Evolutionary conservation across 1,139 yeast genomes (phyloP).

Genomic region (Yamadazyma sp.): DNA sequence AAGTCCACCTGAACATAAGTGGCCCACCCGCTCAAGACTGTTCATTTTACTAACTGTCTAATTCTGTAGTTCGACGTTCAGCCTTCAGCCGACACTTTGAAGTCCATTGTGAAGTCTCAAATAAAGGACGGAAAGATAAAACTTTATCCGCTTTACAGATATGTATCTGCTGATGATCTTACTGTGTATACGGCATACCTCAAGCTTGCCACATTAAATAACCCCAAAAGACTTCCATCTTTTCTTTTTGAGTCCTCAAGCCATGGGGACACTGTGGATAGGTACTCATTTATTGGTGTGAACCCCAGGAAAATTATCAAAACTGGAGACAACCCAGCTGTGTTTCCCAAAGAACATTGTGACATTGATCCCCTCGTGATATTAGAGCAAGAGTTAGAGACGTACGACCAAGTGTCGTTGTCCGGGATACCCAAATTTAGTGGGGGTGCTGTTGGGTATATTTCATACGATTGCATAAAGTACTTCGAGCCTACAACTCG

Average conservation of each 20-base stretch:
- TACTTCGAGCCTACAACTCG: conserved; percentile 92
- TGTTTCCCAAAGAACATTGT: conserved; percentile 33
- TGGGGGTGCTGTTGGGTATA: conserved; percentile 96
- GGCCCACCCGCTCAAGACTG: too few relatives aligned
- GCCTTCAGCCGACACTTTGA: conserved; percentile 58
- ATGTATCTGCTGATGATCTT: conserved; percentile 71
- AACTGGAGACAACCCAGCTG: conserved; percentile 59
- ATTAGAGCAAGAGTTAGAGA: conserved; percentile 69
- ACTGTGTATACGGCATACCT: conserved; percentile 91
- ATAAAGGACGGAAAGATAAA: conserved; percentile 33
- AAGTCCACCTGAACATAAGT: too few relatives aligned
- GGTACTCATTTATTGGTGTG: conserved; percentile 89
- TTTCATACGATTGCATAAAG: conserved; percentile 93
- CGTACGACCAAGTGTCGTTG: conserved; percentile 65
- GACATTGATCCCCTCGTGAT: conserved; percentile 74
- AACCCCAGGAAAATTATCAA: conserved; percentile 77
- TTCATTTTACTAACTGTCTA: conserved; percentile 15
- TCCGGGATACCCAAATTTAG: conserved; percentile 83
- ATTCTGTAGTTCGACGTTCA: conserved; percentile 45
- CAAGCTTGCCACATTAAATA: conserved; percentile 73
- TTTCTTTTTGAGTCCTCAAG: conserved; percentile 86
- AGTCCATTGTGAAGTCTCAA: conserved; percentile 43
- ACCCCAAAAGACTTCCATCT: conserved; percentile 59
- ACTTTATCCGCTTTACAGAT: conserved; percentile 77
- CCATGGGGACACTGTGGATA: conserved; percentile 84